A percentile compares a stretch with the other conserved stretches of the same genome.
Evolutionary conservation across 176 grass and related monocot species (phyloP).

Genomic region (Miscanthus lutarioriparius): DNA sequence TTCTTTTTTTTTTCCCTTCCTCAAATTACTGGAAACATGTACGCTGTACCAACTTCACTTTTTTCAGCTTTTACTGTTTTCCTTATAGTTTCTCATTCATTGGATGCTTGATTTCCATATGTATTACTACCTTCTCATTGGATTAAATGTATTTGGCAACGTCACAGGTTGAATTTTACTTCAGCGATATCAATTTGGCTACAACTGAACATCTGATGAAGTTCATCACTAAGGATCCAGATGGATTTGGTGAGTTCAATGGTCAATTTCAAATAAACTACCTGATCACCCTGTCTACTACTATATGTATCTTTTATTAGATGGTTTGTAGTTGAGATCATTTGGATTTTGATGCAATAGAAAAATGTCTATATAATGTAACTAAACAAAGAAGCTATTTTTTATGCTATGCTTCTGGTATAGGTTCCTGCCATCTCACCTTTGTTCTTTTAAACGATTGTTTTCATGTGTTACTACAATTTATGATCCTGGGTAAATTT

Average conservation of each 20-base stretch:
- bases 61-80: constrained; percentile 10
- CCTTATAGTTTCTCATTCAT: constrained; percentile 26
- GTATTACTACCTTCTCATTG: constrained; percentile 2
- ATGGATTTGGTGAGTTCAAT: constrained; percentile 79
- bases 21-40: constrained; percentile 14
- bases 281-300: background rate
- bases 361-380: background rate
- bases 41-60: background rate
- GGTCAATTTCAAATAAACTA: constrained; percentile 13
- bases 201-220: constrained; percentile 95
- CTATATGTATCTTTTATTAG: background rate
- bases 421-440: background rate
- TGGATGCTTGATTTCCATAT: constrained; percentile 23
- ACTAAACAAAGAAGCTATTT: background rate
- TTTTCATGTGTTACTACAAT: background rate
- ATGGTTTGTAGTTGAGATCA: background rate
- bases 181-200: constrained; percentile 92
- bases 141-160: constrained; percentile 33
- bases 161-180: constrained; percentile 91
- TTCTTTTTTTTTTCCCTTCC: background rate
- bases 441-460: background rate
- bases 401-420: background rate
- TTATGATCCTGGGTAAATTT: background rate
- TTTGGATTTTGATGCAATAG: constrained; percentile 2
- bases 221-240: constrained; percentile 87